Base-by-base conservation (phyloP, 2,329 filamentous ascomycete genomes). In the Xylariaceae sp. region DNA sequence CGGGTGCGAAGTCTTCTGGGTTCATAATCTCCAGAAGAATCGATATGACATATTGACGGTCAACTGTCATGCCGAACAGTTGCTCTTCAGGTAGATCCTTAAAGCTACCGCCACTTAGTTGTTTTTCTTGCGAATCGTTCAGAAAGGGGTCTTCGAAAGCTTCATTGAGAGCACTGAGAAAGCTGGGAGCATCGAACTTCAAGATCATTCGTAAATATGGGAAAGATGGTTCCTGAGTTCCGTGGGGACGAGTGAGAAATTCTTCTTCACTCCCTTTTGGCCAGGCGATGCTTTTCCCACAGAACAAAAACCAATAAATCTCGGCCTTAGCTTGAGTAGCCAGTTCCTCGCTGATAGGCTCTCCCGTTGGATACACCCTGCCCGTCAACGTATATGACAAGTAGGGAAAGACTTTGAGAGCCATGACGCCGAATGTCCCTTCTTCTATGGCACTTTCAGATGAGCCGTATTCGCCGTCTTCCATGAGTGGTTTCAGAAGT, bases 91-190 rank as follows among this genome's bases (percentile, higher is more conserved):
- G 73, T 45, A 82, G 60, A 44, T 82, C 76, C 47, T 71, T 71
- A 16, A 65, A 55, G 54, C 72, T 53, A 43, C 71, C 70, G 39
- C 76, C 79, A 52, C 77, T 83, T 43, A 74, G 69, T 22, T 76
- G 71, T 53, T 77, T 77, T 39, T 88, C 83, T 3, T 81, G 76
- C 6, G 82, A 79, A 52, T 91, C 87, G 57, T 98, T 98, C 44
- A 98, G 71, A 57, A 95, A 98, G 0, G 84, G 76, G 60, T 98
- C 92, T 64, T 98, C 93, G 57, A 98, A 98, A 1, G 92, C 93
- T 66, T 98, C 94, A 56, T 98, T 98, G 33, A 98, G 71, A 57
- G 92, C 88, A 64, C 91, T 97, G 69, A 98, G 78, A 56, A 97
- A 95, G 64, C 88, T 96, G 2, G 90, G 82, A 0, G 91, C 83